phyloP scores from a whole-genome alignment of 2,329 filamentous ascomycete genomes.

The Fusarium verticillioides region DNA sequence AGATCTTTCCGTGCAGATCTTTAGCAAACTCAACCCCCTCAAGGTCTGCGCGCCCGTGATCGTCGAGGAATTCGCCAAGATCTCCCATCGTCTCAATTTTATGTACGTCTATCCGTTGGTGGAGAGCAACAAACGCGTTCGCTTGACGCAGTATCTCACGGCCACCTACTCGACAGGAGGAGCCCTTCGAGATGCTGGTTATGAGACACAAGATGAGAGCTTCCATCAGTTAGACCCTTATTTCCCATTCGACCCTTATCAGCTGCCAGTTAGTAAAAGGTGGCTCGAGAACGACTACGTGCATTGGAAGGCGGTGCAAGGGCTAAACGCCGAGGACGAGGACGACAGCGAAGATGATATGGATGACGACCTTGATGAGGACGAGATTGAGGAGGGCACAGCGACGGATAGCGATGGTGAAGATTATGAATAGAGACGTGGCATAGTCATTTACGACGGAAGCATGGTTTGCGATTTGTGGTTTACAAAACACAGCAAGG shows the following conservation, averaged over 20 bases:
- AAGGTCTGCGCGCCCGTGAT: conserved; percentile 94
- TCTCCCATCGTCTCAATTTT: conserved; percentile 86
- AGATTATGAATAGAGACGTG: conserved; percentile 50
- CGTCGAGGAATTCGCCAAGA: conserved; percentile 89
- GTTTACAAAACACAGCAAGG: conserved; percentile 31
- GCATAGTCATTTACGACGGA: neutral
- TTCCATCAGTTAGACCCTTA: conserved; percentile 91
- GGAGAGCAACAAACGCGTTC: conserved; percentile 91
- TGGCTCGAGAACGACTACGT: conserved; percentile 91
- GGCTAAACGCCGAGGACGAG: conserved; percentile 69
- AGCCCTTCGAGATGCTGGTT: conserved; percentile 61
- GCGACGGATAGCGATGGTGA: conserved; percentile 61
- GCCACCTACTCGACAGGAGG: conserved; percentile 66
- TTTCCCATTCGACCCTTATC: conserved; percentile 97
- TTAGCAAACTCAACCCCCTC: conserved; percentile 90
- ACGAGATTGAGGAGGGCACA: conserved; percentile 61
- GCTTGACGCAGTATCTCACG: conserved; percentile 76
- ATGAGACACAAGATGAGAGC: conserved; percentile 72
- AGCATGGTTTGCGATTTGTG: conserved; percentile 11
- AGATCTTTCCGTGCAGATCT: conserved; percentile 79
- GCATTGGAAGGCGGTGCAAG: conserved; percentile 80
- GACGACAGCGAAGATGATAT: conserved; percentile 66
- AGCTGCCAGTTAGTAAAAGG: conserved; percentile 83
- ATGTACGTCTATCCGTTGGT: conserved; percentile 90
- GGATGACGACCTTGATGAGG: conserved; percentile 61